Evolutionary conservation across 805 yeast genomes (phyloP).

Genomic region (Candida coleopterorum): DNA sequence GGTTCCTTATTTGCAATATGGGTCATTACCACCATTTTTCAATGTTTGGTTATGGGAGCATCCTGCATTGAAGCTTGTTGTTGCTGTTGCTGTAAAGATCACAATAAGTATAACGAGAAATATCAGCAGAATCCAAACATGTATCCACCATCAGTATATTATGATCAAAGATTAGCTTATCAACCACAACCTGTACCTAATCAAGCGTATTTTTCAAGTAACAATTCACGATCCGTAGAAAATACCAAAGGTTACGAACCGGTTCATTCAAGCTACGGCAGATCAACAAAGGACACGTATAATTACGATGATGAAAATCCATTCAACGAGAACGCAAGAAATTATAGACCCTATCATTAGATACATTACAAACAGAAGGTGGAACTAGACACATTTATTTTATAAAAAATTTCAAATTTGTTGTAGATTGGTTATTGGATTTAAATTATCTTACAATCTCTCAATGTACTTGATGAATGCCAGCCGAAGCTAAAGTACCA

Average conservation of each 20-base stretch:
- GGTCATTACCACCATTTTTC: constrained; percentile 50
- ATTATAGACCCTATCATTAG: constrained; percentile 6
- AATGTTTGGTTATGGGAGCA: constrained; percentile 54
- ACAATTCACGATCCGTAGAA: constrained; percentile 2
- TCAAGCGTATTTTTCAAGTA: constrained; percentile 8
- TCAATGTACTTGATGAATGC: no score
- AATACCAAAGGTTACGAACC: constrained; percentile 11
- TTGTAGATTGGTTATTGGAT: no score
- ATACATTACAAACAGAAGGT: background rate
- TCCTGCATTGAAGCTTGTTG: constrained; percentile 39
- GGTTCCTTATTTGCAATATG: constrained; percentile 53
- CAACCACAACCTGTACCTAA: constrained; percentile 9
- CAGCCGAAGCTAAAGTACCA: no score
- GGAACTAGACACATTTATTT: no score
- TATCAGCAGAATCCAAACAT: constrained; percentile 22
- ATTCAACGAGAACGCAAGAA: background rate
- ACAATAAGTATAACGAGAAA: constrained; percentile 11
- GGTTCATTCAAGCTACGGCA: constrained; percentile 5
- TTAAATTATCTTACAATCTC: no score
- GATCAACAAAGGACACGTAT: background rate
- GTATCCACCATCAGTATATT: constrained; percentile 27
- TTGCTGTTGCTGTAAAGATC: constrained; percentile 43
- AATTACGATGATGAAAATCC: constrained; percentile 4
- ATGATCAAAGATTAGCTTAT: constrained; percentile 6
- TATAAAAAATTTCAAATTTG: no score